Evolutionary conservation across 2,329 filamentous ascomycete genomes (phyloP).

Genomic region (Colletotrichum tropicicola): DNA sequence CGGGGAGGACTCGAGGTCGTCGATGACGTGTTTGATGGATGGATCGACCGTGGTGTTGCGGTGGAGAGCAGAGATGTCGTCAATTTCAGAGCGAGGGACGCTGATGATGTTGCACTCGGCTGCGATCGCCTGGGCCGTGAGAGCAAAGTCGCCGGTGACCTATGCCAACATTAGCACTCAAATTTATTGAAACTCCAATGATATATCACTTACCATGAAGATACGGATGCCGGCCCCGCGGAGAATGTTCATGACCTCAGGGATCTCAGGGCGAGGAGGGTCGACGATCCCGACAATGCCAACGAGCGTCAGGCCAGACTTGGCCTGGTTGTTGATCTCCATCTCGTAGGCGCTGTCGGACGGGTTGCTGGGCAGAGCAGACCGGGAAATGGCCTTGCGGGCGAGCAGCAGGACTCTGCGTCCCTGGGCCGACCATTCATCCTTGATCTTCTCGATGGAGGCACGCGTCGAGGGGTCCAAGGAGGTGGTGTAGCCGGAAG

Average conservation of each 20-base stretch:
- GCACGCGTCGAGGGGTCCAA: conserved; percentile 56
- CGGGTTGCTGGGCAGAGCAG: conserved; percentile 13
- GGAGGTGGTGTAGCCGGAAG: conserved; percentile 60
- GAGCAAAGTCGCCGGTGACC: conserved; percentile 80
- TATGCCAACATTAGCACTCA: conserved; percentile 32
- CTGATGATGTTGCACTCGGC: conserved; percentile 77
- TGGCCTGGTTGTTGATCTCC: conserved; percentile 63
- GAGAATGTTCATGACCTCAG: conserved; percentile 70
- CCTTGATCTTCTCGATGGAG: conserved; percentile 67
- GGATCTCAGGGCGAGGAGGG: conserved; percentile 78
- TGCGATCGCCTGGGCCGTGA: conserved; percentile 79
- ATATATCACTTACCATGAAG: conserved; percentile 68
- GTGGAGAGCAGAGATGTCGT: conserved; percentile 62
- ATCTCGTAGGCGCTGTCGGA: conserved; percentile 56
- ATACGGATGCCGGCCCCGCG: conserved; percentile 77
- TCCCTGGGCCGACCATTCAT: conserved; percentile 74
- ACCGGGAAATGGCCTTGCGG: conserved; percentile 61
- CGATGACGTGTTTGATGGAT: conserved; percentile 25
- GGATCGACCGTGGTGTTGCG: conserved; percentile 38
- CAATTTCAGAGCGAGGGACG: conserved; percentile 54
- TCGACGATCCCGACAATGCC: conserved; percentile 83
- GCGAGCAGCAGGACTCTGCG: conserved; percentile 75
- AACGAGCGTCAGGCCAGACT: conserved; percentile 70
- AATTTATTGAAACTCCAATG: background rate
- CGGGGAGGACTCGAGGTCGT: conserved; percentile 31